A percentile compares a stretch with the other conserved stretches of the same genome.
Conservation (phyloP, 2,329 filamentous ascomycete species). For the Xylaria arbuscula region DNA sequence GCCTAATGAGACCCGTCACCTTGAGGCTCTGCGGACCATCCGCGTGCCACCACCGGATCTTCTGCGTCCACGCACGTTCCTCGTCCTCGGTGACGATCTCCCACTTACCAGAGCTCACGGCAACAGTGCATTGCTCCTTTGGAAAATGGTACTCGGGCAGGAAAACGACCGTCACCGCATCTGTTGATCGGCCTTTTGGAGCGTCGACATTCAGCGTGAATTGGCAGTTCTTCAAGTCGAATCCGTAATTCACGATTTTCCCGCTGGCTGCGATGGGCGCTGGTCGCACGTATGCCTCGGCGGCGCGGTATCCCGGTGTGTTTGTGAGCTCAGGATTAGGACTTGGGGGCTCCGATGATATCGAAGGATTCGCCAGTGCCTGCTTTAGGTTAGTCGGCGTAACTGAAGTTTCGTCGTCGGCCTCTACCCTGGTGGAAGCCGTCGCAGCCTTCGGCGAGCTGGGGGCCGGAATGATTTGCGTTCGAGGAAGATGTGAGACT, state of each 20-base stretch:
- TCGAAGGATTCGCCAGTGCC: slow-evolving; percentile 74
- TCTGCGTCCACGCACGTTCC: slow-evolving; percentile 76
- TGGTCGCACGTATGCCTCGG: slow-evolving; percentile 91
- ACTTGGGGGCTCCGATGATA: slow-evolving; percentile 67
- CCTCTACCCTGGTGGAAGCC: slow-evolving; percentile 53
- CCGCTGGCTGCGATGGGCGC: slow-evolving; percentile 82
- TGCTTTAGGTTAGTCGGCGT: slow-evolving; percentile 81
- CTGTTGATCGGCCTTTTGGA: slow-evolving; percentile 66
- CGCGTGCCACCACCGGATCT: slow-evolving; percentile 91
- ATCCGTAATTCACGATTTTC: slow-evolving; percentile 75
- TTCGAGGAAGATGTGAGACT: slow-evolving; percentile 61
- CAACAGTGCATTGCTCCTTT: slow-evolving; percentile 74
- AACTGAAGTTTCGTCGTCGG: slow-evolving; percentile 67
- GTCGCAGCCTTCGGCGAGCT: slow-evolving; percentile 57
- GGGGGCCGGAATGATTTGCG: slow-evolving; percentile 57
- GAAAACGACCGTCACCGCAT: slow-evolving; percentile 82
- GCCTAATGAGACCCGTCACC: slow-evolving; percentile 78
- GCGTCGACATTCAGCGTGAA: slow-evolving; percentile 80
- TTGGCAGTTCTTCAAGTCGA: slow-evolving; percentile 81
- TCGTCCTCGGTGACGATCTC: slow-evolving; percentile 80
- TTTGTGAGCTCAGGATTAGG: slow-evolving; percentile 69
- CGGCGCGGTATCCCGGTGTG: slow-evolving; percentile 82
- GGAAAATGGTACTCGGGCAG: slow-evolving; percentile 95
- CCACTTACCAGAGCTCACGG: slow-evolving; percentile 90
- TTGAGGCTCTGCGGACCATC: slow-evolving; percentile 84